A percentile compares a stretch with the other conserved stretches of the same genome.
Evolutionary conservation across 164 flowering plant genomes (phyloP).

Genomic region (Brasenia schreberi): DNA sequence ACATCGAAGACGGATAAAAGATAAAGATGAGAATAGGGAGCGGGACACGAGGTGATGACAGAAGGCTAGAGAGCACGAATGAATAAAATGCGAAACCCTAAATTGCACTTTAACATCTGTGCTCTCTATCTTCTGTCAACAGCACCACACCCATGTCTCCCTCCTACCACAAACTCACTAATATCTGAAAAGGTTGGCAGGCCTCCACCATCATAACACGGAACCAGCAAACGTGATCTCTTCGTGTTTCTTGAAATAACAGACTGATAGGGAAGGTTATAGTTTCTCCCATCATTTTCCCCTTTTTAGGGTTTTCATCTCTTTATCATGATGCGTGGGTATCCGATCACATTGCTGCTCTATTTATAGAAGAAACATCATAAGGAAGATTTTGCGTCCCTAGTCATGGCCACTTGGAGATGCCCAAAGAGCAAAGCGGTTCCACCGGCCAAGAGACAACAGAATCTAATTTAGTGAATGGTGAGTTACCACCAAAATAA

Average conservation of each 20-base stretch:
- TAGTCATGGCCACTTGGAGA: neutral
- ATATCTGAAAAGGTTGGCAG: too few relatives aligned
- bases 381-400: neutral
- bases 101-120: constrained; percentile 9
- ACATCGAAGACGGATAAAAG: neutral
- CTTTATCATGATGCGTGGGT: neutral
- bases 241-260: neutral
- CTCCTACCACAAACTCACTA: neutral
- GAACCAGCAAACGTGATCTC: neutral
- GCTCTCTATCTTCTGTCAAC: constrained; percentile 16
- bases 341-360: neutral
- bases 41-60: constrained; percentile 5
- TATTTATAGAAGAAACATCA: neutral
- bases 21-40: neutral
- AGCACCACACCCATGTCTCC: neutral
- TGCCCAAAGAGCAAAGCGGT: neutral
- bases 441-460: neutral
- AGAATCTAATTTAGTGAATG: neutral
- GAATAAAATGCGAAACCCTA: constrained; percentile 5
- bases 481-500: too few relatives aligned
- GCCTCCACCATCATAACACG: too few relatives aligned
- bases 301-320: neutral
- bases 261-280: neutral
- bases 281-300: neutral
- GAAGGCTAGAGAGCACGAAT: constrained; percentile 15